Evolutionary conservation across 495 filamentous ascomycete species (phyloP).

Genomic region (Neurospora sublineolata): DNA sequence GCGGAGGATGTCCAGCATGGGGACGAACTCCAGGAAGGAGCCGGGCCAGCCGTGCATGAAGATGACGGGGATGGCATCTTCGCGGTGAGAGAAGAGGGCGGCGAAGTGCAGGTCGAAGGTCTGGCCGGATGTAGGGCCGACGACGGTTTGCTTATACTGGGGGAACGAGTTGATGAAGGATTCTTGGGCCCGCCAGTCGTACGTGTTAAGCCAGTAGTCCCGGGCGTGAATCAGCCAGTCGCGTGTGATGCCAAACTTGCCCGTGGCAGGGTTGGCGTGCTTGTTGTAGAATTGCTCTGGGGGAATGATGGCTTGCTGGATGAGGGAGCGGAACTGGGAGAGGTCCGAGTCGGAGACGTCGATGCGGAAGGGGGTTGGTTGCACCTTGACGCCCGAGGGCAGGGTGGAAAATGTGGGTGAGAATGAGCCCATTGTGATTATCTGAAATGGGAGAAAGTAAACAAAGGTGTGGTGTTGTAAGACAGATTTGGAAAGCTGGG

Average conservation of each 20-base stretch:
- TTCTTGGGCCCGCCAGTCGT: conserved; percentile 42
- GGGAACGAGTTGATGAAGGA: conserved; percentile 50
- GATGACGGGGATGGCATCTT: conserved; percentile 49
- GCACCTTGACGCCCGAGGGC: conserved; percentile 5
- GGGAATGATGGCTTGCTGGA: conserved; percentile 1
- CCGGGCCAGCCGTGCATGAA: conserved; percentile 38
- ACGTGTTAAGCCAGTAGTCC: conserved; percentile 37
- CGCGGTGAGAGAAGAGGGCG: conserved; percentile 47
- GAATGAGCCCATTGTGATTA: neutral
- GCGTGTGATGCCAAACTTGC: conserved; percentile 41
- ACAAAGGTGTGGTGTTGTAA: neutral
- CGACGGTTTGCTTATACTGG: conserved; percentile 44
- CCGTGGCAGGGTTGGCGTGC: conserved; percentile 4
- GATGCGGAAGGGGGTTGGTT: conserved; percentile 5
- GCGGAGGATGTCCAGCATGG: conserved; percentile 29
- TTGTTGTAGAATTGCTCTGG: conserved; percentile 9
- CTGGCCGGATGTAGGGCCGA: conserved; percentile 26
- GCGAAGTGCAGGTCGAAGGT: conserved; percentile 47
- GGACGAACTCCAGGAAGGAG: conserved; percentile 46
- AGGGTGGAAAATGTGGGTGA: neutral
- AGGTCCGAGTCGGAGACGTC: conserved; percentile 3
- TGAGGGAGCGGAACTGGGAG: conserved; percentile 2
- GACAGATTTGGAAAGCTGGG: neutral
- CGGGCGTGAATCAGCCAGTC: conserved; percentile 47
- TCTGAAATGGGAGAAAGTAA: neutral